Percentiles rank a stretch among this genome's conserved stretches.
phyloP scores from a whole-genome alignment of 2,329 filamentous ascomycete genomes.

The Thelonectria blattea region DNA sequence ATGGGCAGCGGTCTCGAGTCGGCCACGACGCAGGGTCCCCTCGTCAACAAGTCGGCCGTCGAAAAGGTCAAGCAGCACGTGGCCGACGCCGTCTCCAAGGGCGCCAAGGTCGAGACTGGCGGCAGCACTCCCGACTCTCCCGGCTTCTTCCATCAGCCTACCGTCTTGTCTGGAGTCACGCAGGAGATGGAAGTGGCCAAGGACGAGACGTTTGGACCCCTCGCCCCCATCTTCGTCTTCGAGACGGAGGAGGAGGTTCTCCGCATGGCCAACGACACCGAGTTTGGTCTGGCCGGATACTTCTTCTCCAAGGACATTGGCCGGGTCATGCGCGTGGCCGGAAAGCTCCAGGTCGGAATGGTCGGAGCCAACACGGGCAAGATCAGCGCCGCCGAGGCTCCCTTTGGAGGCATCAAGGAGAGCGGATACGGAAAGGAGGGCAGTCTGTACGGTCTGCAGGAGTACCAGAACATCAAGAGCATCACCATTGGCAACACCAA shows the following conservation, averaged over 20 bases:
- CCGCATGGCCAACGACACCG: conserved; percentile 46
- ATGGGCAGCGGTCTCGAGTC: conserved; percentile 37
- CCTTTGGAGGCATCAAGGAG: conserved; percentile 46
- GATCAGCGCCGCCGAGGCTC: conserved; percentile 43
- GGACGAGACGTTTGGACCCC: conserved; percentile 44
- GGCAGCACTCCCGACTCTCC: conserved; percentile 69
- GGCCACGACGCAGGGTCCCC: conserved; percentile 41
- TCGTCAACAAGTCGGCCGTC: conserved; percentile 70
- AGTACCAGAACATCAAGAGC: conserved; percentile 56
- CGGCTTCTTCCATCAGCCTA: conserved; percentile 71
- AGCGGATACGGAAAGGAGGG: conserved; percentile 46
- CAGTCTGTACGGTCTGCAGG: conserved; percentile 53
- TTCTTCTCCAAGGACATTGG: conserved; percentile 44
- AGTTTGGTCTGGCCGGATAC: conserved; percentile 46
- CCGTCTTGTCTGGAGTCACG: conserved; percentile 66
- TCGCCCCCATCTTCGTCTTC: conserved; percentile 40
- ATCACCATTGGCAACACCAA: conserved; percentile 42
- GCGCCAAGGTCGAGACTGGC: conserved; percentile 63
- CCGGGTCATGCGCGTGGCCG: conserved; percentile 52
- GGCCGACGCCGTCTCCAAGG: conserved; percentile 65
- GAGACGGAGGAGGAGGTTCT: conserved; percentile 48
- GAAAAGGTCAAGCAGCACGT: conserved; percentile 67
- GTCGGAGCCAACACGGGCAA: conserved; percentile 58
- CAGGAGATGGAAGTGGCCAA: conserved; percentile 39
- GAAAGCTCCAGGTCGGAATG: conserved; percentile 69